These are phyloP conservation scores for Aphanomyces stellatus DNA, from an alignment of 352 stramenopile genomes.

Conservation along the genomic window DNA sequence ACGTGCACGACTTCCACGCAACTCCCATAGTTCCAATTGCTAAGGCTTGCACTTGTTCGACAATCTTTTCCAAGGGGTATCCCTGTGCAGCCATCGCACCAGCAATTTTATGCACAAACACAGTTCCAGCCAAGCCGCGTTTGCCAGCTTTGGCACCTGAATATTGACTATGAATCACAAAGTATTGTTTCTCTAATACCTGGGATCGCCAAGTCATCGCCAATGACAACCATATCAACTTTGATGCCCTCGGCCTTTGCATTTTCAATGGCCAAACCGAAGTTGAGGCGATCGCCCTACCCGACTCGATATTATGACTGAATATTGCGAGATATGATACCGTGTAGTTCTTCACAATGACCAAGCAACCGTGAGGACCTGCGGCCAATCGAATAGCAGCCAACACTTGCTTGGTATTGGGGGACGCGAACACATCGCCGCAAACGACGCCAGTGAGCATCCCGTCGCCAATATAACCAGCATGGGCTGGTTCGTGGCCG, in stretches of 20 bases:
- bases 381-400: constrained; percentile 88
- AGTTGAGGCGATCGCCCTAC: constrained; percentile 95
- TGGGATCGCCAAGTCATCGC: constrained; percentile 87
- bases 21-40: constrained; percentile 92
- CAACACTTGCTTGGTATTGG: constrained; percentile 89
- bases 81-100: constrained; percentile 83
- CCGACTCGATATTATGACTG: not conserved
- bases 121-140: constrained; percentile 93
- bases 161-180: no score
- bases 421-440: constrained; percentile 95
- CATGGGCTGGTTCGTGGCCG: constrained; percentile 94
- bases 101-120: constrained; percentile 96
- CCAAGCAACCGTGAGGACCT: constrained; percentile 79
- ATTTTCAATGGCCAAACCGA: constrained; percentile 95
- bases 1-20: constrained; percentile 90
- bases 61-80: constrained; percentile 60
- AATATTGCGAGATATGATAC: not conserved
- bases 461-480: constrained; percentile 92
- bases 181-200: no score
- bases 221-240: constrained; percentile 94
- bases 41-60: constrained; percentile 54
- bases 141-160: constrained; percentile 88
- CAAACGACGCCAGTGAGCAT: constrained; percentile 96
- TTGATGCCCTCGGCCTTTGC: constrained; percentile 88
- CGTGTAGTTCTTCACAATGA: constrained; percentile 99